These are phyloP conservation scores for Yamadazyma kanchanaburiensis DNA, from an alignment of 1,139 yeast genomes.

Conservation along the genomic window DNA sequence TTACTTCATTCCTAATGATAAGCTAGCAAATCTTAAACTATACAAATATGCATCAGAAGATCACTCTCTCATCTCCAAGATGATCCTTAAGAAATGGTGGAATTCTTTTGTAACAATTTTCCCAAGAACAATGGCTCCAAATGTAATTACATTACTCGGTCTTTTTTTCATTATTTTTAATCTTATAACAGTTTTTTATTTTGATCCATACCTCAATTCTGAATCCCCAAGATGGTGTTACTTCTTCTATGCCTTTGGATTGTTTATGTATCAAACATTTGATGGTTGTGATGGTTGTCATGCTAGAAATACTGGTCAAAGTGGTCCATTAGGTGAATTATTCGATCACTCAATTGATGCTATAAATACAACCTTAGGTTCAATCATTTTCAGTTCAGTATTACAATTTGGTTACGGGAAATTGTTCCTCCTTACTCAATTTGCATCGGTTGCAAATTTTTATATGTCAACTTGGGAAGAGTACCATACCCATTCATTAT, in stretches of 20 bases:
- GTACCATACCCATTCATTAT: constrained; percentile 83
- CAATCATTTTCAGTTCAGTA: constrained; percentile 68
- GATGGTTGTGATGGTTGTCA: constrained; percentile 97
- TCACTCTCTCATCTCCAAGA: constrained; percentile 72
- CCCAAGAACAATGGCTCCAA: constrained; percentile 88
- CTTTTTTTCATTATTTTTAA: constrained; percentile 66
- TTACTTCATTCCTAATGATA: constrained; percentile 59
- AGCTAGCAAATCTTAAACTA: constrained; percentile 58
- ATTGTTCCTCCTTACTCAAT: constrained; percentile 63
- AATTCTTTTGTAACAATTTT: constrained; percentile 64
- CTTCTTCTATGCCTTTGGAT: constrained; percentile 74
- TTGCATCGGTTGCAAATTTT: constrained; percentile 76
- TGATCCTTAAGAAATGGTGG: constrained; percentile 80
- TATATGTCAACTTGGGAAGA: constrained; percentile 96
- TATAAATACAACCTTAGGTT: constrained; percentile 78
- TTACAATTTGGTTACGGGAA: constrained; percentile 71
- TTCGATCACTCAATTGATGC: constrained; percentile 96
- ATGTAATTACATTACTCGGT: constrained; percentile 79
- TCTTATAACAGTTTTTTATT: constrained; percentile 62
- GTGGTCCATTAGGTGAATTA: constrained; percentile 91
- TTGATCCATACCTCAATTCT: constrained; percentile 63
- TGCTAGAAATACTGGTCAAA: constrained; percentile 89
- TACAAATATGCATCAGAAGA: constrained; percentile 80
- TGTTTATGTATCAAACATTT: constrained; percentile 89
- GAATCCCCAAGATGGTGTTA: constrained; percentile 81